phyloP scores from a whole-genome alignment of 495 filamentous ascomycete genomes.

The Viridothelium virens region DNA sequence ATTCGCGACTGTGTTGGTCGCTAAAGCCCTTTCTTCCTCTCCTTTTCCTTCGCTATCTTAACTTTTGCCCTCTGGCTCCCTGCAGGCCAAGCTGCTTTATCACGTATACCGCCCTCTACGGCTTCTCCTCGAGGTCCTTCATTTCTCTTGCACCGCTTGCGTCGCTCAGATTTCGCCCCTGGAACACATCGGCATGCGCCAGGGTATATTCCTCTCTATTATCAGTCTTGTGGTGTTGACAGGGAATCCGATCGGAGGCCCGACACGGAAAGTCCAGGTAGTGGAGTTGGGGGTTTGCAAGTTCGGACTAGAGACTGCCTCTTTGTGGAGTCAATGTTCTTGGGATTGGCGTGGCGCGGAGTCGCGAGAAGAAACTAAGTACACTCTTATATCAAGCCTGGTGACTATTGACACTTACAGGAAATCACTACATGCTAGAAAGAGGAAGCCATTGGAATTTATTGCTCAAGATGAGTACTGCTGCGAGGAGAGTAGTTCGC shows the following conservation, averaged over 20 bases:
- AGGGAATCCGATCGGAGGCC: background rate
- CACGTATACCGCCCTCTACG: conserved; percentile 55
- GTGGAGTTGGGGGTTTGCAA: background rate
- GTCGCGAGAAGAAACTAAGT: background rate
- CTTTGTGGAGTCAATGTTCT: background rate
- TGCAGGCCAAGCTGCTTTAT: conserved; percentile 46
- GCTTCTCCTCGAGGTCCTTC: conserved; percentile 64
- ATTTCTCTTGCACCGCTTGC: conserved; percentile 53
- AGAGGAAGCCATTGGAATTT: too few relatives aligned
- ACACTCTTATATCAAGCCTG: too few relatives aligned
- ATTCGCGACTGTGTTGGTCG: background rate
- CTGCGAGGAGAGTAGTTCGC: too few relatives aligned
- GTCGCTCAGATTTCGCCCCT: background rate
- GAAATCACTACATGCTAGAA: too few relatives aligned
- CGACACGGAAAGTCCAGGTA: background rate
- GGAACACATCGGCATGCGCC: background rate
- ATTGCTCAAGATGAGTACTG: too few relatives aligned
- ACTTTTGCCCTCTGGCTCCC: conserved; percentile 58
- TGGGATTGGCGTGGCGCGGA: background rate
- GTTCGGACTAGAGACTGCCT: background rate
- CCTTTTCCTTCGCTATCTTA: background rate
- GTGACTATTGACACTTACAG: too few relatives aligned
- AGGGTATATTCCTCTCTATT: background rate
- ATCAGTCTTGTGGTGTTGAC: background rate
- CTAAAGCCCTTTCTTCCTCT: background rate